Evolutionary conservation across 1,284 basidiomycete species (phyloP).

Genomic region (Sporisorium iseilematis-ciliati): DNA sequence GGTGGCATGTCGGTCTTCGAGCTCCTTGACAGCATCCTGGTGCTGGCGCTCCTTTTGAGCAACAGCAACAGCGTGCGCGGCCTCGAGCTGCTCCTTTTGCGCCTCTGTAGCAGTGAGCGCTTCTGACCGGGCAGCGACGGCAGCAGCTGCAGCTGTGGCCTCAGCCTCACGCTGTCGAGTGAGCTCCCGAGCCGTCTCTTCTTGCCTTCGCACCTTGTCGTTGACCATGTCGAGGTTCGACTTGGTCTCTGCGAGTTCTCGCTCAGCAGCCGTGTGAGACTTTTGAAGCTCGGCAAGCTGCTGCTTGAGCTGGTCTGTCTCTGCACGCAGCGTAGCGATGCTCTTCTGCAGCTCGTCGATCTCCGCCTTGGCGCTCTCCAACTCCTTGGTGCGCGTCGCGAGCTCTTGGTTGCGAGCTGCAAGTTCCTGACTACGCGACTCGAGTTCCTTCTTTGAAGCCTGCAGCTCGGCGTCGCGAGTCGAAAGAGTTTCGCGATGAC

Average conservation of each 20-base stretch:
- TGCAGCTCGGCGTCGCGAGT: conserved; percentile 23
- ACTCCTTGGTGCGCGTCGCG: conserved; percentile 23
- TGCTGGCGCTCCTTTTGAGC: conserved; percentile 51
- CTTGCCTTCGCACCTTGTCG: conserved; percentile 50
- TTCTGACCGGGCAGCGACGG: conserved; percentile 47
- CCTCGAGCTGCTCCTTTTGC: conserved; percentile 42
- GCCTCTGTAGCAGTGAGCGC: conserved; percentile 49
- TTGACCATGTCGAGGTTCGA: conserved; percentile 43
- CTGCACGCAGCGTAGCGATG: conserved; percentile 31
- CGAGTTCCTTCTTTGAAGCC: conserved; percentile 15
- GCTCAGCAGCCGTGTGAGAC: conserved; percentile 30
- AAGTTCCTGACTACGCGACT: conserved; percentile 15
- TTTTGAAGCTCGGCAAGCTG: conserved; percentile 33
- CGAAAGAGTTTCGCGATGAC: conserved; percentile 33
- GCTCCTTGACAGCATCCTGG: conserved; percentile 44
- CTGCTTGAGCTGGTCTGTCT: conserved; percentile 41
- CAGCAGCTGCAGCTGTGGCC: conserved; percentile 43
- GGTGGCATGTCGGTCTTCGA: conserved; percentile 43
- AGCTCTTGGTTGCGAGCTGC: conserved; percentile 11
- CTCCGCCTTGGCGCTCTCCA: conserved; percentile 29
- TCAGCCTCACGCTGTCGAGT: conserved; percentile 44
- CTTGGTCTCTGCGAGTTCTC: conserved; percentile 42
- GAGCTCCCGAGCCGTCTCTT: conserved; percentile 37
- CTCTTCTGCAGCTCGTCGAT: conserved; percentile 42
- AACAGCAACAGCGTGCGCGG: conserved; percentile 37